These are phyloP conservation scores for Beta corolliflora DNA, from an alignment of 179 eudicot genomes.

Conservation along the genomic window DNA sequence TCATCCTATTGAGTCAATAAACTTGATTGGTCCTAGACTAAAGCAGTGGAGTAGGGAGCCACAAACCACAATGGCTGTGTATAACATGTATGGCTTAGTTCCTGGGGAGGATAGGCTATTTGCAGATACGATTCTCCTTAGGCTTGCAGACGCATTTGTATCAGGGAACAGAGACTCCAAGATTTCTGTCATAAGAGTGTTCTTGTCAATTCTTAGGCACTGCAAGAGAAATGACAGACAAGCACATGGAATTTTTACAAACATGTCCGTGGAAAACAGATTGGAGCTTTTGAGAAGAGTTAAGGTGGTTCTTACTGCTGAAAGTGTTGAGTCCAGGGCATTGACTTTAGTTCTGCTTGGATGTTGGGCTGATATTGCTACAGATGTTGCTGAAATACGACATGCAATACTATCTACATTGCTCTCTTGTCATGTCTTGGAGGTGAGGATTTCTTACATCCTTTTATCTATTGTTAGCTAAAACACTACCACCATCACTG, in stretches of 20 bases:
- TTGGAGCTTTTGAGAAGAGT: slow-evolving; percentile 60
- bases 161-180: slow-evolving; percentile 54
- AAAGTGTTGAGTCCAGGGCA: slow-evolving; percentile 63
- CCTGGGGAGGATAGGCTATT: slow-evolving; percentile 82
- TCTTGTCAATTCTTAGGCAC: slow-evolving; percentile 41
- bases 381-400: slow-evolving; percentile 68
- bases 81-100: slow-evolving; percentile 56
- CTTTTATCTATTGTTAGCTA: neutral
- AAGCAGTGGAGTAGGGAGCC: slow-evolving; percentile 67
- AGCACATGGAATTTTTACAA: slow-evolving; percentile 46
- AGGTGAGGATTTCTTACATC: slow-evolving; percentile 4
- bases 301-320: slow-evolving; percentile 53
- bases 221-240: slow-evolving; percentile 30
- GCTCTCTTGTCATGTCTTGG: slow-evolving; percentile 16
- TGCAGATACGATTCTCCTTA: slow-evolving; percentile 70
- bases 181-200: slow-evolving; percentile 51
- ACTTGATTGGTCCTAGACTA: slow-evolving; percentile 47
- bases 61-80: slow-evolving; percentile 46
- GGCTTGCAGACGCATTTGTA: slow-evolving; percentile 75
- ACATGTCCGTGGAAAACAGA: slow-evolving; percentile 41
- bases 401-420: slow-evolving; percentile 62
- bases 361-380: slow-evolving; percentile 71
- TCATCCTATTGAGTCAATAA: slow-evolving; percentile 50
- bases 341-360: slow-evolving; percentile 62
- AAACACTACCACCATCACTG: neutral